Base-by-base conservation (phyloP, 1,284 basidiomycete genomes). In the Ustilago vetiveriae region DNA sequence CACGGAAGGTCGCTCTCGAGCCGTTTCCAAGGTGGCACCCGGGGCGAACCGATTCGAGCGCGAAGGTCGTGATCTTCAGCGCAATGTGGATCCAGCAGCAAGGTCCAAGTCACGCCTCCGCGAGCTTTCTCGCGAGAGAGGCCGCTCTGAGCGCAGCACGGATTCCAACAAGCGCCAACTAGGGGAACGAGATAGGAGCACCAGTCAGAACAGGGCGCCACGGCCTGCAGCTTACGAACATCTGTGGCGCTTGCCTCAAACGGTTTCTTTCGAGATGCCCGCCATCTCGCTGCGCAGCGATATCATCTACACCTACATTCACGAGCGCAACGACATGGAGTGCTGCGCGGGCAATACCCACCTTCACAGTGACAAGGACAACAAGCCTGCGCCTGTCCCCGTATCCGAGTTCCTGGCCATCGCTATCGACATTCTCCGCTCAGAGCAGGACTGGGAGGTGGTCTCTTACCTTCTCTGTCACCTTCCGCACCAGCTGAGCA, bases 381-480 rank as follows among this genome's bases (percentile, higher is more conserved):
- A 42, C n/a, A 39, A 26, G n/a, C 67, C 76, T 11, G 55, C 72
- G 6, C 71, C 75, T 9, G 85, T 98, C 2, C 91, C 90, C 0
- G 86, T 94, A 3, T 94, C 93, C 3, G 84, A 86, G 39, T 95
- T 96, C 75, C 85, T 98, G 11, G 82, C 83, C 4, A 86, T 86
- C 16, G 78, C 96, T 37, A 85, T 90, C 57, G 85, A 85, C 2
- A 86, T 98, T 51, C 83, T 98, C 40, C 86, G 89, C 56, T 85
- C 84, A 33, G 92, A 94, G 78, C 87, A 85, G 42, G 92, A 91
- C 67, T 98, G 96, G 95, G 96, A 98, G 74, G 85, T 98, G 30
- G 85, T 98, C 14, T 93, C 93, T 3, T 98, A 96, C 78, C 85
- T 95, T 5, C 85, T 99, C 2, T 92, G 91, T 78, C 92, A 95